phyloP scores from a whole-genome alignment of 129 eudicot species.

The Pittosporum tobira region DNA sequence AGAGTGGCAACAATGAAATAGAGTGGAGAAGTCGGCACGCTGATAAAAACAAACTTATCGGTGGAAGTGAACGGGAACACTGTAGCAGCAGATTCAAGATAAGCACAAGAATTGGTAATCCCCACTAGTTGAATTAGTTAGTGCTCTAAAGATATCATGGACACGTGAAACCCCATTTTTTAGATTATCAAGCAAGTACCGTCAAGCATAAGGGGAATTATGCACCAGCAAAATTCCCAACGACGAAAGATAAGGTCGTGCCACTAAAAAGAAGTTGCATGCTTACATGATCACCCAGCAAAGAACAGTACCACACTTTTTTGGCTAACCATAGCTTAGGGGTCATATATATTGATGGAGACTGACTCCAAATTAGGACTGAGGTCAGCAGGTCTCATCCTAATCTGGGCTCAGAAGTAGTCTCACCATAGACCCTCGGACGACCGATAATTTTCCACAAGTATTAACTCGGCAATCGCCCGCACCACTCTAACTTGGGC shows the following conservation, averaged over 20 bases:
- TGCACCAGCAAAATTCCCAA: conserved; percentile 60
- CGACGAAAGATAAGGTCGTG: conserved; percentile 59
- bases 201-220: conserved; percentile 56
- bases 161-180: conserved; percentile 67
- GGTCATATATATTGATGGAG: no score
- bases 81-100: conserved; percentile 68
- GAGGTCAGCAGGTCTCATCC: no score
- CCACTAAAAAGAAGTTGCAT: conserved; percentile 65
- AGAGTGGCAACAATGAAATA: conserved; percentile 65
- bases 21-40: conserved; percentile 30
- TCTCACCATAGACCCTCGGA: no score
- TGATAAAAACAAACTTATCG: conserved; percentile 27
- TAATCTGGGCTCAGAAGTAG: no score
- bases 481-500: no score
- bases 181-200: conserved; percentile 54
- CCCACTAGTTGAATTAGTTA: conserved; percentile 79
- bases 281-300: conserved; percentile 69
- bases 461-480: no score
- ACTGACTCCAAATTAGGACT: no score
- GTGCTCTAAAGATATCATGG: conserved; percentile 52
- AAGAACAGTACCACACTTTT: conserved; percentile 47
- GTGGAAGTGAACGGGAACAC: conserved; percentile 47
- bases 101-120: conserved; percentile 60
- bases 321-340: conserved; percentile 41
- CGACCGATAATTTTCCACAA: no score